A percentile compares a stretch with the other conserved stretches of the same genome.
Conservation (phyloP, 1,284 basidiomycete genomes). For the Boletellus sp. region DNA sequence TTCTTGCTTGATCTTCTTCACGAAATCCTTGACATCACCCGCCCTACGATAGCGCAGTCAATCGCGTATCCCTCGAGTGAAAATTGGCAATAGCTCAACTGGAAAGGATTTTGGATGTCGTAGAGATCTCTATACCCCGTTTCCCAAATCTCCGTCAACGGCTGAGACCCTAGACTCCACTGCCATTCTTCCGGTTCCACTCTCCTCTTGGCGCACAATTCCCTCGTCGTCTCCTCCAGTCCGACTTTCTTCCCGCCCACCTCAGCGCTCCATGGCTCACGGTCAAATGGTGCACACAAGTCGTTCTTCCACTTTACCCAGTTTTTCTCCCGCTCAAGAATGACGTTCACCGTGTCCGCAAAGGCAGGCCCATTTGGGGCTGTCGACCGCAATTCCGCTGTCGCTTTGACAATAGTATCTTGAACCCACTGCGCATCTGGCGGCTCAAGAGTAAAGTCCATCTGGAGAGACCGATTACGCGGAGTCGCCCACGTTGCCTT, state of each 20-base stretch:
- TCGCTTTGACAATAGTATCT: constrained; percentile 58
- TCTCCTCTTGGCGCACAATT: constrained; percentile 47
- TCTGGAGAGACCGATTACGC: constrained; percentile 70
- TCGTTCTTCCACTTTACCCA: constrained; percentile 87
- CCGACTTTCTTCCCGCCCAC: constrained; percentile 48
- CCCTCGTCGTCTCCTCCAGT: constrained; percentile 58
- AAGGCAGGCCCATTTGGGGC: constrained; percentile 71
- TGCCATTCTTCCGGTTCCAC: constrained; percentile 56
- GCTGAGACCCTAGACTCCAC: constrained; percentile 57
- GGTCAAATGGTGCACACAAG: constrained; percentile 71
- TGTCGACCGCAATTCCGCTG: constrained; percentile 70
- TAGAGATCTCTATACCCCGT: constrained; percentile 65
- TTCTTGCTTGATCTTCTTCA: constrained; percentile 64
- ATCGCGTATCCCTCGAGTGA: not conserved
- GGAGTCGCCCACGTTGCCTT: constrained; percentile 59
- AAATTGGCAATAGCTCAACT: constrained; percentile 42
- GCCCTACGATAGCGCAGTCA: constrained; percentile 39
- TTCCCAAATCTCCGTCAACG: constrained; percentile 75
- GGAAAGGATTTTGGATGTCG: constrained; percentile 63
- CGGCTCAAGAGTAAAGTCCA: constrained; percentile 71
- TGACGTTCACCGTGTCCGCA: constrained; percentile 63
- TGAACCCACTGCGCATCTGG: constrained; percentile 71
- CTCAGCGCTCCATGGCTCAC: constrained; percentile 54
- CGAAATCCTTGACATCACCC: constrained; percentile 68
- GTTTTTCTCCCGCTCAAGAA: constrained; percentile 78